Evolutionary conservation across 495 filamentous ascomycete species (phyloP), one percentile per base, ranked within the genome.

Genomic region (Daldinia decipiens): DNA sequence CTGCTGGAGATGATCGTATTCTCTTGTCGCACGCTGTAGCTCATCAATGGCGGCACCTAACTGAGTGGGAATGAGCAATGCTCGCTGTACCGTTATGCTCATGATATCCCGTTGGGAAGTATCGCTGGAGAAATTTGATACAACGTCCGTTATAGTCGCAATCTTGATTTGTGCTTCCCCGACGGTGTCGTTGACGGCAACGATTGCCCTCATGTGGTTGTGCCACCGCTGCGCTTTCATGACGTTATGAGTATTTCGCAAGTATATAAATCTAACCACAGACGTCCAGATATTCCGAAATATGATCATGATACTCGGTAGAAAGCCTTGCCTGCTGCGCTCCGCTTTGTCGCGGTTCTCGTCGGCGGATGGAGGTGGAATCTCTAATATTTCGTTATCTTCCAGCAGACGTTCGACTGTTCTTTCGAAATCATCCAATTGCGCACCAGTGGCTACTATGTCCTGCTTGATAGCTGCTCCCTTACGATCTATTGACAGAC

Each of bases 361-460:
- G 12, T 55, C 4, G 15, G 17, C 11, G 34, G 38, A 17, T 56
- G 51, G 29, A 57, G 39, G 6, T 58, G 31, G 19, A 3, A 56
- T 62, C 27, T 67, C 64, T 11, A 67, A 17, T 45, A n/a, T 40
- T 15, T 51, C 19, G n/a, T 67, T 67, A 15, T 67, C 64, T 34
- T 36, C 45, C 15, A 67, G 31, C 4, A 67, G 64, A 51, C 43
- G 63, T n/a, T 66, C 19, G 58, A 66, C 29, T 4, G 27, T 6
- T 15, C 34, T 24, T n/a, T 60, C 31, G 34, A 39, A 19, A 39
- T 29, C 13, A 51, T 29, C 27, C 1, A 66, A n/a, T 32, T 54
- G 54, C 6, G 53, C 31, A 9, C 17, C 31, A 3, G 21, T 21
- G 2, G 53, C 24, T 19, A 6, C 27, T 13, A 67, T 43, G 9